phyloP scores from a whole-genome alignment of 75 land plant genomes.

The Cunninghamia lanceolata region DNA sequence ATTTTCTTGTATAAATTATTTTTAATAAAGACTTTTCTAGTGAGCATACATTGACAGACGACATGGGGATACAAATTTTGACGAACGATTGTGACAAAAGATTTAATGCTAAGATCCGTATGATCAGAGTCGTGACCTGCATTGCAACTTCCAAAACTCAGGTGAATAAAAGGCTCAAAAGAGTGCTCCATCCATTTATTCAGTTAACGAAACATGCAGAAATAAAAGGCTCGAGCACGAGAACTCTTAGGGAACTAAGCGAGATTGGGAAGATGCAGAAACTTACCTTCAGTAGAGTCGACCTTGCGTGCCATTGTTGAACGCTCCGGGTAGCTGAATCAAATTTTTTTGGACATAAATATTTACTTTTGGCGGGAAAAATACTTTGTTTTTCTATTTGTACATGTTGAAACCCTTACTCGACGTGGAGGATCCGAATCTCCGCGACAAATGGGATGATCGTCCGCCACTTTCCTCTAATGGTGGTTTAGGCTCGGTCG shows the following conservation, averaged over 20 bases:
- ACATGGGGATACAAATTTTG: background rate
- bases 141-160: background rate
- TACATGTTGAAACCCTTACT: background rate
- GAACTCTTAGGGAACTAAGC: too few species aligned
- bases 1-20: background rate
- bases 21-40: background rate
- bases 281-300: background rate
- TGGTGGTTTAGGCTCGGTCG: too few species aligned
- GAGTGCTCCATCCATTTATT: background rate
- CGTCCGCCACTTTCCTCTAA: too few species aligned
- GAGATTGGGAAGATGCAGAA: background rate
- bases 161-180: background rate
- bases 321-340: background rate
- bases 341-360: background rate
- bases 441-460: too few species aligned
- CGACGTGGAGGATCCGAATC: too few species aligned
- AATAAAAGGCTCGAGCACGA: background rate
- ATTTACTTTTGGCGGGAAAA: background rate
- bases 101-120: background rate
- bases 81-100: background rate
- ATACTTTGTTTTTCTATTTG: background rate
- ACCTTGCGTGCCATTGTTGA: slow-evolving; percentile 7
- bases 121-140: background rate
- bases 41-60: background rate
- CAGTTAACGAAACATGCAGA: background rate